Evolutionary conservation across 768 basidiomycete genomes (phyloP).

Genomic region (Mycena albidolilacea): DNA sequence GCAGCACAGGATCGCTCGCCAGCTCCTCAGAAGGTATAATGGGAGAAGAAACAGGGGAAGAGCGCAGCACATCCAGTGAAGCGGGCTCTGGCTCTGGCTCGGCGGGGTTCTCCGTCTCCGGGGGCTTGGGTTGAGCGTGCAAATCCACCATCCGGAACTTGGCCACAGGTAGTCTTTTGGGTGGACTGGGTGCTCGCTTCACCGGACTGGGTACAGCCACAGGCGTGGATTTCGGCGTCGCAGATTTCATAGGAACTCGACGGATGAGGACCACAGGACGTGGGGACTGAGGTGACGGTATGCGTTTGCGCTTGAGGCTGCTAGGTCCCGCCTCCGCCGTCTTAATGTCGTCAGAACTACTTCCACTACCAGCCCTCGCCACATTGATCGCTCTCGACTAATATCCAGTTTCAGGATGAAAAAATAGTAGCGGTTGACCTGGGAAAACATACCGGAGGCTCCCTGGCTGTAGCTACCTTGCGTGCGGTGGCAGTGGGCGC

Average conservation of each 20-base stretch:
- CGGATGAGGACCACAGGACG: conserved; percentile 36
- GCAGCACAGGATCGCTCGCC: conserved; percentile 18
- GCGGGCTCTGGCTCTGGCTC: not conserved
- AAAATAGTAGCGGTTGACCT: not conserved
- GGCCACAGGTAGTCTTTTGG: conserved; percentile 25
- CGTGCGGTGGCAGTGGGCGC: conserved; percentile 12
- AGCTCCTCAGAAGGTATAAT: conserved; percentile 5
- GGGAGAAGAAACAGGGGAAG: conserved; percentile 26
- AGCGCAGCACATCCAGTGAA: not conserved
- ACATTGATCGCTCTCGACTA: conserved; percentile 30
- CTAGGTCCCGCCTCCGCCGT: conserved; percentile 30
- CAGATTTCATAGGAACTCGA: conserved; percentile 31
- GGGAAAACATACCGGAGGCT: conserved; percentile 23
- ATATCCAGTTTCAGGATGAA: not conserved
- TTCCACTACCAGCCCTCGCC: conserved; percentile 23
- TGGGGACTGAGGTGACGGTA: conserved; percentile 38
- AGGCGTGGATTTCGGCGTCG: conserved; percentile 23
- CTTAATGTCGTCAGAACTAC: conserved; percentile 31
- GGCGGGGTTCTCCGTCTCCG: not conserved
- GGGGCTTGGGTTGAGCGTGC: conserved; percentile 24
- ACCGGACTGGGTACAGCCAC: conserved; percentile 21
- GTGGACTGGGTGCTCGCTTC: conserved; percentile 27
- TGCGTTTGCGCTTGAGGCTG: conserved; percentile 60
- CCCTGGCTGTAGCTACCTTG: conserved; percentile 14
- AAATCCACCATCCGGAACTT: conserved; percentile 40